phyloP scores from a whole-genome alignment of 2,329 filamentous ascomycete genomes.

The Mollisia scopiformis region DNA sequence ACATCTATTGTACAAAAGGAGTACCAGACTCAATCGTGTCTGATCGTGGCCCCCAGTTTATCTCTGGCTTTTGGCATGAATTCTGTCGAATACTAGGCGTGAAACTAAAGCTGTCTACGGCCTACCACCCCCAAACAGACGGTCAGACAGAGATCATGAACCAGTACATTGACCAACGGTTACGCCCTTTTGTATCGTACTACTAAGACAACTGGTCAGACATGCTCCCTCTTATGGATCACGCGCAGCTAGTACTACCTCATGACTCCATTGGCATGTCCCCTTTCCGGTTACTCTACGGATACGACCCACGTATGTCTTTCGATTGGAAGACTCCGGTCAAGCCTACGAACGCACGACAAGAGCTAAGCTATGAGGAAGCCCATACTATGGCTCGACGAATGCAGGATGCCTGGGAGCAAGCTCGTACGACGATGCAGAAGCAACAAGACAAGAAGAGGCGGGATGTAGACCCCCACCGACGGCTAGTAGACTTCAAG shows the following conservation, averaged over 20 bases:
- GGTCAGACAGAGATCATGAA: constrained; percentile 25
- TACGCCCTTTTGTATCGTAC: constrained; percentile 21
- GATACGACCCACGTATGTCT: not conserved
- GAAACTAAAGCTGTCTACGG: constrained; percentile 14
- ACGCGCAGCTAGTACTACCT: constrained; percentile 2
- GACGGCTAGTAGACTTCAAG: not conserved
- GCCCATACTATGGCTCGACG: not conserved
- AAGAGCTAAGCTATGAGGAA: not conserved
- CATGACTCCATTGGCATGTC: constrained; percentile 7
- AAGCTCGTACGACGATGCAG: not conserved
- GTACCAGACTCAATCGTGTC: constrained; percentile 15
- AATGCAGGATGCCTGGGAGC: not conserved
- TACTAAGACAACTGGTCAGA: constrained; percentile 25
- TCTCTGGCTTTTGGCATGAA: constrained; percentile 19
- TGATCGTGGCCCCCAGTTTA: constrained; percentile 20
- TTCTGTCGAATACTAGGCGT: constrained; percentile 11
- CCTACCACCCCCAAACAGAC: constrained; percentile 19
- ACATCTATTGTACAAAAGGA: constrained; percentile 2
- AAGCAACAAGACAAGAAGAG: not conserved
- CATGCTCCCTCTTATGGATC: constrained; percentile 20
- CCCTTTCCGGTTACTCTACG: not conserved
- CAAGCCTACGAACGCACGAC: not conserved
- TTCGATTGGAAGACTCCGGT: not conserved
- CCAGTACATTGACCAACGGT: constrained; percentile 19
- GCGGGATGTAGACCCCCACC: not conserved